These are phyloP conservation scores for Acacia concinna DNA, from an alignment of 331 rosid genomes.

Conservation along the genomic window DNA sequence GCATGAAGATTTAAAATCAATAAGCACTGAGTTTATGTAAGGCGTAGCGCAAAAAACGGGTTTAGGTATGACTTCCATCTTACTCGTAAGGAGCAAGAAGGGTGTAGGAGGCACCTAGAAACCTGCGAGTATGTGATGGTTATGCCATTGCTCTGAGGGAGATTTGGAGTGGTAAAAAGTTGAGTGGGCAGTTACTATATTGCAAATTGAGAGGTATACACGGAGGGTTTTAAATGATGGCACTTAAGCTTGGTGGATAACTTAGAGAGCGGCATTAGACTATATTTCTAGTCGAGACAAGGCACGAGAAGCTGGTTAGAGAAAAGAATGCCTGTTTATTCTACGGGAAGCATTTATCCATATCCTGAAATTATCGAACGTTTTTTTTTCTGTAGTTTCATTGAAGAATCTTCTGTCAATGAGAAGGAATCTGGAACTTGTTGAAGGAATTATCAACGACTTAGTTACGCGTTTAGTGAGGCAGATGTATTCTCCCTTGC, in stretches of 20 bases:
- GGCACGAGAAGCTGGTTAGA: not conserved
- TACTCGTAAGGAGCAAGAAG: not conserved
- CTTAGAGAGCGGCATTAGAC: not conserved
- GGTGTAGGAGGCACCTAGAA: not conserved
- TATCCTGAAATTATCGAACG: slow-evolving; percentile 21
- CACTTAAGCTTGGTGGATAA: not conserved
- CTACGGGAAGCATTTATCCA: not conserved
- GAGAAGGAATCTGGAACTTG: slow-evolving; percentile 53
- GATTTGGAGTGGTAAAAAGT: not conserved
- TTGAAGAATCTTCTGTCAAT: slow-evolving; percentile 56
- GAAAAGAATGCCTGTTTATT: not conserved
- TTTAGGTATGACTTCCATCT: not conserved
- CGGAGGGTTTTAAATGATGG: not conserved
- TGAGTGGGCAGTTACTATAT: not conserved
- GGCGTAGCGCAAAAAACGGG: not conserved
- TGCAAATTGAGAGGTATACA: not conserved
- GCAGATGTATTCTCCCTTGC: slow-evolving; percentile 59
- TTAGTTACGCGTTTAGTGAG: slow-evolving; percentile 62
- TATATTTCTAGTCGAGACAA: not conserved
- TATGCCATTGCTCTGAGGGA: not conserved
- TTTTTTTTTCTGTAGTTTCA: slow-evolving; percentile 57
- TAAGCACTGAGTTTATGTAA: not conserved
- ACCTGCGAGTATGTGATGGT: not conserved
- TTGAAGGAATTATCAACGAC: slow-evolving; percentile 71
- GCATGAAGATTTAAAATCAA: not conserved